Evolutionary conservation across 2,329 filamentous ascomycete genomes (phyloP).

Genomic region (Rosellinia necatrix): DNA sequence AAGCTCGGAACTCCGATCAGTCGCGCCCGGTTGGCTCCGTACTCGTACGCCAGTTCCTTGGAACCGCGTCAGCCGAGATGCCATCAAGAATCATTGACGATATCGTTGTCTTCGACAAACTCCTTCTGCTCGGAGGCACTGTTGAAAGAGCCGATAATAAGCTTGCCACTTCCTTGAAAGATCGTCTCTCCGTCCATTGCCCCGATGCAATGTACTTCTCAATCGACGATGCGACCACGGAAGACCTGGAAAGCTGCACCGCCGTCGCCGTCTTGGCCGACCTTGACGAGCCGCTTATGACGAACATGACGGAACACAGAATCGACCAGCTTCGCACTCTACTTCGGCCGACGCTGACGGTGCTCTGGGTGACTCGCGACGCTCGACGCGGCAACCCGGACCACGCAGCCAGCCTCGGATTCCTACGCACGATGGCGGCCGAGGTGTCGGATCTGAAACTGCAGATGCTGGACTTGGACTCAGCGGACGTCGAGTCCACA

Average conservation of each 20-base stretch:
- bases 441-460: conserved; percentile 37
- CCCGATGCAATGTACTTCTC: conserved; percentile 25
- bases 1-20: conserved; percentile 42
- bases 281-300: conserved; percentile 43
- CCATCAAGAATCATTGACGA: not conserved
- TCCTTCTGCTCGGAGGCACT: conserved; percentile 43
- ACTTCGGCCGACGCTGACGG: conserved; percentile 30
- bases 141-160: conserved; percentile 9
- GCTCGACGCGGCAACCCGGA: conserved; percentile 32
- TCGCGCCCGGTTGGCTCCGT: conserved; percentile 42
- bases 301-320: conserved; percentile 40
- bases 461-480: conserved; percentile 38
- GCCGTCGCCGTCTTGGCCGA: conserved; percentile 45
- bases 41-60: conserved; percentile 44
- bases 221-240: conserved; percentile 37
- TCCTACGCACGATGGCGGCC: conserved; percentile 39
- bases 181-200: conserved; percentile 33
- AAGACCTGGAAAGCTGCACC: conserved; percentile 34
- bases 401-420: conserved; percentile 38
- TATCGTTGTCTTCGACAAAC: conserved; percentile 31
- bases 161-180: conserved; percentile 30
- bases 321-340: conserved; percentile 37
- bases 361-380: conserved; percentile 37
- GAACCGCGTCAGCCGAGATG: conserved; percentile 13
- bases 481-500: not conserved